These are phyloP conservation scores for Euphrasia confusa DNA, from an alignment of 257 asterid species.

Conservation along the genomic window DNA sequence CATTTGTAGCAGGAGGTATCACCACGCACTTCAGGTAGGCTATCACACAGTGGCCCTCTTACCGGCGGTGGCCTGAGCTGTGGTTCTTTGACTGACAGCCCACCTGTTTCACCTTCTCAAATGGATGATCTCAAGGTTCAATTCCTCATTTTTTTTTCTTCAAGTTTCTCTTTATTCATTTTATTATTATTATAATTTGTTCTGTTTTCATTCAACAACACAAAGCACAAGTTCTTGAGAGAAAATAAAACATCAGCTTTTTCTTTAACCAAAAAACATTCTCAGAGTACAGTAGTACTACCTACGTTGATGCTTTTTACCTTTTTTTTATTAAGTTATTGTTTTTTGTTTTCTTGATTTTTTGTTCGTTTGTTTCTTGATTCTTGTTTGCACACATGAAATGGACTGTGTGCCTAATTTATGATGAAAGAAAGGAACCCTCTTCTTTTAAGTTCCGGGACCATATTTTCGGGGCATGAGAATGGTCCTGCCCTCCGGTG, in stretches of 20 bases:
- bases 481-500: no score
- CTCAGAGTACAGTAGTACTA: conserved; percentile 22
- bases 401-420: no score
- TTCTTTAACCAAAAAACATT: conserved; percentile 43
- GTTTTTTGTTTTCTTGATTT: no score
- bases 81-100: conserved; percentile 91
- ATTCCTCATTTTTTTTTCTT: not conserved
- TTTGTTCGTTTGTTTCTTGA: no score
- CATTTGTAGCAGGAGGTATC: conserved; percentile 88
- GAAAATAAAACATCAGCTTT: conserved; percentile 40
- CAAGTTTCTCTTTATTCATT: conserved; percentile 1
- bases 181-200: not conserved
- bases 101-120: conserved; percentile 90
- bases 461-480: no score
- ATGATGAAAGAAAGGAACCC: no score
- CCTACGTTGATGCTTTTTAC: conserved; percentile 29
- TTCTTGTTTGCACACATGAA: no score
- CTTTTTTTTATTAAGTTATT: not conserved
- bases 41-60: conserved; percentile 94
- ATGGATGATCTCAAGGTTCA: conserved; percentile 88
- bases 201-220: conserved; percentile 23
- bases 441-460: not conserved
- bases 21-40: conserved; percentile 95
- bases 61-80: conserved; percentile 17
- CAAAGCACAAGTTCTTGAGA: conserved; percentile 44